These are phyloP conservation scores for Ampelocalamus luodianensis DNA, from an alignment of 176 grass and related monocot genomes.

Conservation along the genomic window DNA sequence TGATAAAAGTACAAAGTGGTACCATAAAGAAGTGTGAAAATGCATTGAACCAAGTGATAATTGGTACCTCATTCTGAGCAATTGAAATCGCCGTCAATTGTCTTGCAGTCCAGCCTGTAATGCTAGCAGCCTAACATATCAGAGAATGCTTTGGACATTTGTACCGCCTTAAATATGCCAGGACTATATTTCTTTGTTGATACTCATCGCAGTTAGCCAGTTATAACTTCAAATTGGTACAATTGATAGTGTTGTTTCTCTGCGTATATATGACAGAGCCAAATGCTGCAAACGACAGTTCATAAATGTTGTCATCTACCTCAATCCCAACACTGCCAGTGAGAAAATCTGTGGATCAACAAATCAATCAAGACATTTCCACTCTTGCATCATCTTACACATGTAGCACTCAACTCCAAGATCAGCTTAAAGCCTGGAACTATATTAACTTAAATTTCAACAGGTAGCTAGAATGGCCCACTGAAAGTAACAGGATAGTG, in stretches of 20 bases:
- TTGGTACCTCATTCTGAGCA: background rate
- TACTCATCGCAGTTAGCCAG: background rate
- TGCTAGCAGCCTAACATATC: background rate
- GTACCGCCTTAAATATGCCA: background rate
- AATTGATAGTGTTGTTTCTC: background rate
- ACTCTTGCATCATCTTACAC: background rate
- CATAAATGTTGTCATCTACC: background rate
- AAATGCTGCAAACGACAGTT: slow-evolving; percentile 23
- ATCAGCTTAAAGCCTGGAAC: background rate
- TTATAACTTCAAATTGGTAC: background rate
- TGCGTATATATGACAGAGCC: background rate
- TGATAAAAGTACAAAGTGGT: background rate
- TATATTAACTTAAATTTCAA: slow-evolving; percentile 14
- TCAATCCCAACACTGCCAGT: background rate
- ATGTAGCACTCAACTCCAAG: background rate
- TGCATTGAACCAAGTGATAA: slow-evolving; percentile 16
- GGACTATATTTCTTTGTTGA: background rate
- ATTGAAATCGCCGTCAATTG: background rate
- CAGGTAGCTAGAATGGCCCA: background rate
- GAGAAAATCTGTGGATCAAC: background rate
- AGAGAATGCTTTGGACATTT: background rate
- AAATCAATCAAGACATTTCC: slow-evolving; percentile 15
- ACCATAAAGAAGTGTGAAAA: slow-evolving; percentile 22
- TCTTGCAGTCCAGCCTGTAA: slow-evolving; percentile 12
- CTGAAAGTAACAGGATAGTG: background rate